A percentile compares a stretch with the other conserved stretches of the same genome.
phyloP scores from a whole-genome alignment of 2,329 filamentous ascomycete genomes.

The Penicillium sp. region DNA sequence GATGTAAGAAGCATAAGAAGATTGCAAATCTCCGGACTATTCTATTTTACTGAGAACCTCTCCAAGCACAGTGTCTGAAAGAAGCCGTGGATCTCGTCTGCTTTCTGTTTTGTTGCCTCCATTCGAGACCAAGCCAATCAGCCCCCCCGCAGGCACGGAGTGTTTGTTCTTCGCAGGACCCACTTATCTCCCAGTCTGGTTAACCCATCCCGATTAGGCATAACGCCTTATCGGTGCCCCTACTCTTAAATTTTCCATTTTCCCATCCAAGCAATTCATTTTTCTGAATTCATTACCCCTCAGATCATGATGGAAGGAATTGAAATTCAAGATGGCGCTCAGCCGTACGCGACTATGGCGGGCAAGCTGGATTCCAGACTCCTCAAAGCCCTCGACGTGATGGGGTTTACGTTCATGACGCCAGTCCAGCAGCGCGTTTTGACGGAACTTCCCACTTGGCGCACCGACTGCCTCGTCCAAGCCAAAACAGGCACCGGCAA shows the following conservation, averaged over 20 bases:
- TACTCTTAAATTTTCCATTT: conserved; percentile 6
- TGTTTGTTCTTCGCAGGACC: background rate
- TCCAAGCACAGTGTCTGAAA: no score
- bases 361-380: conserved; percentile 39
- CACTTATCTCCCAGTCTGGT: background rate
- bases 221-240: conserved; percentile 1
- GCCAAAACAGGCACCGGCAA: conserved; percentile 56
- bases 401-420: conserved; percentile 49
- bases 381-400: conserved; percentile 35
- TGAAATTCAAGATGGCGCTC: conserved; percentile 21
- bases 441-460: conserved; percentile 52
- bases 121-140: no score
- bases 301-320: conserved; percentile 17
- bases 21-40: no score
- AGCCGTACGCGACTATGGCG: conserved; percentile 36
- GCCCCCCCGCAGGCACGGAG: no score
- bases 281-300: background rate
- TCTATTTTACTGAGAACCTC: no score
- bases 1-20: no score
- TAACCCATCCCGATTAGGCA: background rate
- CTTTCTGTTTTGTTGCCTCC: background rate
- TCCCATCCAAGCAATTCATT: background rate
- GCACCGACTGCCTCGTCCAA: conserved; percentile 57
- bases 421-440: conserved; percentile 59
- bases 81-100: background rate